Percentiles rank a stretch among this genome's conserved stretches.
Evolutionary conservation across 2,329 filamentous ascomycete genomes (phyloP).

Genomic region (Ascosphaera apis): DNA sequence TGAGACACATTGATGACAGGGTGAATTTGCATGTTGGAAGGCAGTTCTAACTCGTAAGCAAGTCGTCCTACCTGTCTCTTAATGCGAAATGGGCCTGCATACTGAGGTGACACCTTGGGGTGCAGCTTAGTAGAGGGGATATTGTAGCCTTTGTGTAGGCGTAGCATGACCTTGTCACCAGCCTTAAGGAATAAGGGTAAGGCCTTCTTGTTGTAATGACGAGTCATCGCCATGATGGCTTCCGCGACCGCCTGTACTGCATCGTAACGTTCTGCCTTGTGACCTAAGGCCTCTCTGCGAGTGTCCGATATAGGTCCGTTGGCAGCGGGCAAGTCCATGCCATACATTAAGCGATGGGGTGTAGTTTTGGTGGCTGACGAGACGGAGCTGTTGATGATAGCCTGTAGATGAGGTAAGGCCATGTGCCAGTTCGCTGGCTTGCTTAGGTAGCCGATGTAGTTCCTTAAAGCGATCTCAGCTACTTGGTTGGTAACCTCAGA

Average conservation of each 20-base stretch:
- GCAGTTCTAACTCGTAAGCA: slow-evolving; percentile 3
- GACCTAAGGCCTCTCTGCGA: not conserved
- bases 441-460: not conserved
- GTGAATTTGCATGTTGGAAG: not conserved
- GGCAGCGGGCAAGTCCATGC: not conserved
- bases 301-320: not conserved
- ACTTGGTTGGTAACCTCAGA: slow-evolving; percentile 1
- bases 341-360: not conserved
- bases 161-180: not conserved
- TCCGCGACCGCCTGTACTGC: not conserved
- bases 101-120: not conserved
- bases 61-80: not conserved
- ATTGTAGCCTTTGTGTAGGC: not conserved
- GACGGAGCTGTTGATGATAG: not conserved
- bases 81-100: slow-evolving; percentile 2
- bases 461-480: not conserved
- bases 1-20: slow-evolving; percentile 2
- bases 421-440: not conserved
- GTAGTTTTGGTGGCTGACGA: not conserved
- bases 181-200: not conserved
- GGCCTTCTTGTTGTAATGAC: not conserved
- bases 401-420: not conserved
- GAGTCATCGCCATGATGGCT: not conserved
- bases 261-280: not conserved
- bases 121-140: not conserved